Conservation (phyloP, 139 green algal genomes). For the Zygnema circumcarinatum region DNA sequence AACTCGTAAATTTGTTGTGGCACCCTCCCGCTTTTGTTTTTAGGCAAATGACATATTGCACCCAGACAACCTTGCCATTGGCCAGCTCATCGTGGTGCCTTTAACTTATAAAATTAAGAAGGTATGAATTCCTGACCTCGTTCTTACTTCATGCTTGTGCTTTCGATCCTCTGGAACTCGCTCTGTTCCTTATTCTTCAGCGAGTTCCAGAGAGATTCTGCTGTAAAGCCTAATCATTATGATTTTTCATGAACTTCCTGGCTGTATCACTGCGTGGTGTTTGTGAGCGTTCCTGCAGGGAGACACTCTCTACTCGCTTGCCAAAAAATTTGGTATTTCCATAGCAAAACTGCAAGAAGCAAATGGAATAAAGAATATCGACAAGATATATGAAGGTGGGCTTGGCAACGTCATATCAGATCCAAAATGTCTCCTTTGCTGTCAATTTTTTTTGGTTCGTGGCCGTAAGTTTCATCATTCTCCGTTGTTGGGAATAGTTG, state of each 20-base stretch:
- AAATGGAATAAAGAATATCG: not conserved
- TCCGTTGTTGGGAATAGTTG: too few relatives aligned
- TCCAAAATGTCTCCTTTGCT: too few relatives aligned
- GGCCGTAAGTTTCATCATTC: too few relatives aligned
- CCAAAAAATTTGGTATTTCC: not conserved
- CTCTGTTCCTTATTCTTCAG: not conserved
- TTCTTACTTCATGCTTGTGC: not conserved
- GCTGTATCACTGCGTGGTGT: not conserved
- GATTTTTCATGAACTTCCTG: too few relatives aligned
- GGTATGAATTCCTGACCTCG: not conserved
- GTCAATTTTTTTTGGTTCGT: too few relatives aligned
- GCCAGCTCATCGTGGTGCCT: not conserved
- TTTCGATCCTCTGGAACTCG: not conserved
- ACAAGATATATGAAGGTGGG: not conserved
- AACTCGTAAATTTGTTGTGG: too few relatives aligned
- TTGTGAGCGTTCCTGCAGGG: not conserved
- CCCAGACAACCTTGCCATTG: constrained; percentile 12
- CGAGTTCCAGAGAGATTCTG: too few relatives aligned
- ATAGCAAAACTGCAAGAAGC: not conserved
- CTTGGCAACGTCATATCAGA: too few relatives aligned
- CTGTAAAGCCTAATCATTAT: too few relatives aligned
- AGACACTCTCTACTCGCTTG: constrained; percentile 12
- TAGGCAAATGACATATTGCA: not conserved
- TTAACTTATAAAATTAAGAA: constrained; percentile 18
- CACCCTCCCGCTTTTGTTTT: too few relatives aligned